A percentile compares a stretch with the other conserved stretches of the same genome.
phyloP scores from a whole-genome alignment of 495 filamentous ascomycete species.

The Aspergillus biplanus region DNA sequence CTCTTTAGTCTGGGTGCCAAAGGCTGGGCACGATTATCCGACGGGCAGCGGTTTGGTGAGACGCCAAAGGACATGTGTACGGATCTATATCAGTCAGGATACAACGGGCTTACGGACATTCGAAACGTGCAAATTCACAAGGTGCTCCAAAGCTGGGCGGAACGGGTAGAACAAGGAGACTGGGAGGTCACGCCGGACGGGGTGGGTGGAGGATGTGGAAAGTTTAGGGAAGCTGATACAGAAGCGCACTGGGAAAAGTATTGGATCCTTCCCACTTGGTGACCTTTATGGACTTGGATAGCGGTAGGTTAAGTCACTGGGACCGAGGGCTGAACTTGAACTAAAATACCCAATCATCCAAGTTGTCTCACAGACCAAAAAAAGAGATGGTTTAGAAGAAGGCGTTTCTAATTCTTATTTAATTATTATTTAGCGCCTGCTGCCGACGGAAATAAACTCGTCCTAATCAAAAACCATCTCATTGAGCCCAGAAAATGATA shows the following conservation, averaged over 20 bases:
- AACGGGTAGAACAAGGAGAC: constrained; percentile 3
- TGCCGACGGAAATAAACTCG: no score
- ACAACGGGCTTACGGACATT: neutral
- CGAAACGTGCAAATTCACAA: constrained; percentile 8
- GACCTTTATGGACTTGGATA: no score
- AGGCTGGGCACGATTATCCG: neutral
- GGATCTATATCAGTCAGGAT: constrained; percentile 8
- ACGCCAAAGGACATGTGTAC: no score
- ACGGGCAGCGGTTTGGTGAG: neutral
- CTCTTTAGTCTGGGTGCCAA: neutral
- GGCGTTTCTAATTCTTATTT: no score
- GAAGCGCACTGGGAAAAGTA: constrained; percentile 14
- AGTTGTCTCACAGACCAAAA: no score
- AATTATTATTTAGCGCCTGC: no score
- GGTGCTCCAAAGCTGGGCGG: constrained; percentile 2
- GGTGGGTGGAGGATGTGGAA: constrained; percentile 6
- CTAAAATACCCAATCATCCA: no score
- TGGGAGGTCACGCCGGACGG: constrained; percentile 11
- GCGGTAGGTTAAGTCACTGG: no score
- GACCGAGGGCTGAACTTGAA: no score
- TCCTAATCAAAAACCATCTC: no score
- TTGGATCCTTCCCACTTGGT: constrained; percentile 5
- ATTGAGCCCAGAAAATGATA: no score
- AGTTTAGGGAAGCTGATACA: constrained; percentile 16
- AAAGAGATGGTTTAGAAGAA: no score